Conservation (phyloP, 1,284 basidiomycete species). For the Trichosporon sp. region DNA sequence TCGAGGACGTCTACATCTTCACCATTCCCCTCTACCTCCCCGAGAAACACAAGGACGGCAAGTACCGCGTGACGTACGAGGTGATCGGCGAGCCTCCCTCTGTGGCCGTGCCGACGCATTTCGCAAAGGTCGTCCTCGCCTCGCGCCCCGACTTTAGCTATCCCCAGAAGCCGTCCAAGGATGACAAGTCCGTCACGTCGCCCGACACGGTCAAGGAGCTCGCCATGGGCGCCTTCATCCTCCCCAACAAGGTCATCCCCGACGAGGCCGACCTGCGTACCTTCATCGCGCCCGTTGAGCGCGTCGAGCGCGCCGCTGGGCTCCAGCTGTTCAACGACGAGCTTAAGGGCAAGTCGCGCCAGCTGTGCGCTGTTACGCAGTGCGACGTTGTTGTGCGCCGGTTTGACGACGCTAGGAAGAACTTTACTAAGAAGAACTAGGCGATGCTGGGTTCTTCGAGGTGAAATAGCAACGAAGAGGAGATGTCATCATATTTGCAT, state of each 20-base stretch:
- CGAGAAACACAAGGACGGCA: slow-evolving; percentile 73
- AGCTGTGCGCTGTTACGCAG: slow-evolving; percentile 78
- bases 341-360: slow-evolving; percentile 71
- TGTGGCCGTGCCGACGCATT: slow-evolving; percentile 92
- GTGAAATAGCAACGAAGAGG: background rate
- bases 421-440: slow-evolving; percentile 14
- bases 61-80: slow-evolving; percentile 90
- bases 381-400: slow-evolving; percentile 76
- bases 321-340: slow-evolving; percentile 80
- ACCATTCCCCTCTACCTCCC: slow-evolving; percentile 98
- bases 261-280: slow-evolving; percentile 71
- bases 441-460: too few relatives aligned
- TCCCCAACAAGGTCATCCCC: slow-evolving; percentile 83
- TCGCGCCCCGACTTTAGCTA: slow-evolving; percentile 66
- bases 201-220: slow-evolving; percentile 57
- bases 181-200: slow-evolving; percentile 27
- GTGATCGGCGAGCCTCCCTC: slow-evolving; percentile 89
- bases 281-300: slow-evolving; percentile 80
- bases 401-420: slow-evolving; percentile 81
- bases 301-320: slow-evolving; percentile 86
- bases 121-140: slow-evolving; percentile 90
- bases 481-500: background rate
- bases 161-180: slow-evolving; percentile 54
- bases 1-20: slow-evolving; percentile 93
- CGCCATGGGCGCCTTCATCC: slow-evolving; percentile 84